Conservation (phyloP, 345 rosid genomes). For the Arabis hirsuta region DNA sequence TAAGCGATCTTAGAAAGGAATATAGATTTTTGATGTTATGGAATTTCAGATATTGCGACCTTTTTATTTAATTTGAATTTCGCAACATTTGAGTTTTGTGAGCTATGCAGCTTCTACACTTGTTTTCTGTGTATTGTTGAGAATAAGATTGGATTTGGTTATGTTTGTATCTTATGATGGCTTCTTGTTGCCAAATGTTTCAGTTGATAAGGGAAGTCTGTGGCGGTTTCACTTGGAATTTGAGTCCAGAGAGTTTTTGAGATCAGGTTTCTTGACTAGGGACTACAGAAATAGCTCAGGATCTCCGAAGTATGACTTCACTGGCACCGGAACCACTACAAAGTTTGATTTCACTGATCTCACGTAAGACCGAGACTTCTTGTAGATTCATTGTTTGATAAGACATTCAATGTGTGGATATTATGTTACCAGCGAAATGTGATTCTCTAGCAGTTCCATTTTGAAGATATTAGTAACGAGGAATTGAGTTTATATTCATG, state of each 20-base stretch:
- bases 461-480: conserved; percentile 2
- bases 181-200: conserved; percentile 18
- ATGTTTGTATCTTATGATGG: conserved; percentile 6
- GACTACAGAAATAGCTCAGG: conserved; percentile 45
- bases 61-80: not conserved
- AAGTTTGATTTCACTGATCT: conserved; percentile 77
- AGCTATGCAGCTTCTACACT: conserved; percentile 10
- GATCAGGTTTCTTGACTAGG: conserved; percentile 44
- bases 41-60: not conserved
- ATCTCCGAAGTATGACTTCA: conserved; percentile 59
- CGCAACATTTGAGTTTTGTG: not conserved
- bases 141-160: conserved; percentile 6
- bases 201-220: conserved; percentile 50
- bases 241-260: conserved; percentile 36
- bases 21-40: not conserved
- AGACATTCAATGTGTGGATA: not conserved
- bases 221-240: conserved; percentile 48
- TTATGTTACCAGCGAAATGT: not conserved
- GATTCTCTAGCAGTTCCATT: not conserved
- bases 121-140: not conserved
- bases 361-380: conserved; percentile 56
- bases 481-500: conserved; percentile 13
- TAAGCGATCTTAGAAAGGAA: not conserved
- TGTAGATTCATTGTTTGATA: not conserved
- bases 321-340: conserved; percentile 43